Evolutionary conservation across 192 early-diverging fungal genomes (phyloP), one percentile per base, ranked within the genome.

Genomic region (Podila epigama): DNA sequence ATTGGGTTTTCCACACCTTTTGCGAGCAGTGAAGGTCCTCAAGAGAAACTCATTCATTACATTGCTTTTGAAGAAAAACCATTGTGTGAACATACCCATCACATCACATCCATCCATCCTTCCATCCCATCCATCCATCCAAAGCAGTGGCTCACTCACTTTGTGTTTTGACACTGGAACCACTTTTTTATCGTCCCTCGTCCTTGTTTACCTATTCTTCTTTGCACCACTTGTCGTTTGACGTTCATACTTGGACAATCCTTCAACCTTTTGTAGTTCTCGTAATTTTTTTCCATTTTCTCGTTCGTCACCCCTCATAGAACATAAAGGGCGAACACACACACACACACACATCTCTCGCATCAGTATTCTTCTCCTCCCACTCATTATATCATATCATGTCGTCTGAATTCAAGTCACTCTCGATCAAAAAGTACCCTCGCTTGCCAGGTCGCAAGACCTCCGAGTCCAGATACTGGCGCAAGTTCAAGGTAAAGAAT

Each of bases 381-480:
- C 27, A 27, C 27, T 22, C 20, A 51, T 9, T 27, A 52, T 37
- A n/a, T 33, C 29, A 32, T 31, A 56, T 29, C 5, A 81, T 81
- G 79, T 81, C 79, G 40, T 64, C 41, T 29, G 85, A 92, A 58
- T 92, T 82, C 68, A 85, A 88, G 73, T 83, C 87, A 57, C 60
- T 86, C 54, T 80, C 85, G 37, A 67, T 83, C 42, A 86, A 84
- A 40, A 88, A 88, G 66, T 83, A 81, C 29, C 82, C 85, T 48
- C 81, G 86, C 55, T 59, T 81, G n/a, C 71, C 82, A 56, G 83
- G 82, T 73, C 81, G 86, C 37, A 77, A 81, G 68, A 82, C 87
- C 3, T 75, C 85, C 18, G 93, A 93, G 72, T 75, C 85, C 29
- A 87, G 81, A 79, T 91, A 90, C 73, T 95, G 93, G 93, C 89